These are phyloP conservation scores for Saturnispora besseyi DNA, from an alignment of 805 yeast species.

Conservation along the genomic window DNA sequence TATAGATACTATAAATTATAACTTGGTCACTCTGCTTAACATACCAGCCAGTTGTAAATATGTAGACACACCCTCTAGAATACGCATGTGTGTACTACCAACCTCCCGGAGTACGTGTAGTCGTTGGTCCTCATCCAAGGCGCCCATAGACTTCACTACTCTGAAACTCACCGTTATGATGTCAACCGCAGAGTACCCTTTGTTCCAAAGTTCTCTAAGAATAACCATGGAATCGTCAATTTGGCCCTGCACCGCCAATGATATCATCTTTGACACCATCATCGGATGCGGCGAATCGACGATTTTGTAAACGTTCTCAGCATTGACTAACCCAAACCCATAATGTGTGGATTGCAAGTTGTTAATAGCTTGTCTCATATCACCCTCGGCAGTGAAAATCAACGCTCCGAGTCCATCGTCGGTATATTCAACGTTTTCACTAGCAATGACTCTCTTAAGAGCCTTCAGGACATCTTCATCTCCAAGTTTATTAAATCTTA, in stretches of 20 bases:
- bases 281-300: conserved; percentile 96
- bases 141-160: conserved; percentile 61
- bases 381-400: conserved; percentile 94
- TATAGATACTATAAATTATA: neutral
- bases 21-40: conserved; percentile 24
- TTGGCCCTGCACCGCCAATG: conserved; percentile 23
- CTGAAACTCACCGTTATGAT: conserved; percentile 84
- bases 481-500: conserved; percentile 69
- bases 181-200: conserved; percentile 91
- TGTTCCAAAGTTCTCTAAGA: conserved; percentile 67
- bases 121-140: conserved; percentile 54
- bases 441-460: conserved; percentile 57
- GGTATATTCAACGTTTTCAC: conserved; percentile 67
- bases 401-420: conserved; percentile 91
- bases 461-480: conserved; percentile 82
- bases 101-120: conserved; percentile 76
- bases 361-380: conserved; percentile 96
- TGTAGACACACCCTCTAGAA: conserved; percentile 86
- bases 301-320: conserved; percentile 86
- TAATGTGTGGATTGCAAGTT: conserved; percentile 90
- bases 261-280: conserved; percentile 62
- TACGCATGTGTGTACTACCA: conserved; percentile 86
- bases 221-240: conserved; percentile 60
- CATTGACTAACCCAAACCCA: conserved; percentile 86
- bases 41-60: conserved; percentile 81